Conservation (phyloP, 2,329 filamentous ascomycete species). For the Didymella pomorum region DNA sequence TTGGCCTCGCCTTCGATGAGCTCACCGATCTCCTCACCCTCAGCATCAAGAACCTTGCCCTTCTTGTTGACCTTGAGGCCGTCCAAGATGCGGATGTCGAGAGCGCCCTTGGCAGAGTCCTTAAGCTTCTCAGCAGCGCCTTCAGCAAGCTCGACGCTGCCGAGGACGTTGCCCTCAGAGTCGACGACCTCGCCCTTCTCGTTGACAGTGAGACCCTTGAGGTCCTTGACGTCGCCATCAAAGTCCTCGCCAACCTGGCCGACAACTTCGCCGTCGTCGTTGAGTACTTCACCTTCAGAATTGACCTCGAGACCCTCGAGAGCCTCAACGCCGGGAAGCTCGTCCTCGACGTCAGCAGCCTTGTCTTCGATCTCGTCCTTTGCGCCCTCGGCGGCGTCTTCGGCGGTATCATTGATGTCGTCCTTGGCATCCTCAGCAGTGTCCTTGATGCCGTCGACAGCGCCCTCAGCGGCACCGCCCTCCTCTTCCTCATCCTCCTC, state of each 20-base stretch:
- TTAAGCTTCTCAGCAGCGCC: slow-evolving; percentile 58
- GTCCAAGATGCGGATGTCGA: slow-evolving; percentile 59
- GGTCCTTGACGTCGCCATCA: slow-evolving; percentile 53
- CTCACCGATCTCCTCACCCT: slow-evolving; percentile 61
- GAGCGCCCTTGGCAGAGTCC: slow-evolving; percentile 49
- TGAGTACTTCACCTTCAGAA: slow-evolving; percentile 58
- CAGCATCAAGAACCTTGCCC: slow-evolving; percentile 60
- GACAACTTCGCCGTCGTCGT: slow-evolving; percentile 59
- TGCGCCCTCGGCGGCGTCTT: slow-evolving; percentile 36
- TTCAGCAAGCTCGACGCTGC: slow-evolving; percentile 60
- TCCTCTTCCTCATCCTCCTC: slow-evolving; percentile 42
- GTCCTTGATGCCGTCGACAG: slow-evolving; percentile 34
- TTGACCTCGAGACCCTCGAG: slow-evolving; percentile 61
- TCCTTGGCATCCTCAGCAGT: slow-evolving; percentile 22
- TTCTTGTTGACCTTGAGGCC: slow-evolving; percentile 67
- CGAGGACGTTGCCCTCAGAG: slow-evolving; percentile 60
- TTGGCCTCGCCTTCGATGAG: slow-evolving; percentile 57
- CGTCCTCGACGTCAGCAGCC: slow-evolving; percentile 55
- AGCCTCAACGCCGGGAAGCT: slow-evolving; percentile 61
- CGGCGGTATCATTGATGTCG: slow-evolving; percentile 32
- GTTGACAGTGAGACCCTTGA: slow-evolving; percentile 60
- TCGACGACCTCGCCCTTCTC: slow-evolving; percentile 61
- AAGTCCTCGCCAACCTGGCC: slow-evolving; percentile 57
- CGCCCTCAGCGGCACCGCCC: slow-evolving; percentile 31
- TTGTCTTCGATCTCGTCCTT: slow-evolving; percentile 44